Base-by-base conservation (phyloP, 2,329 filamentous ascomycete species). In the Arthrobotrys sphaeroides region DNA sequence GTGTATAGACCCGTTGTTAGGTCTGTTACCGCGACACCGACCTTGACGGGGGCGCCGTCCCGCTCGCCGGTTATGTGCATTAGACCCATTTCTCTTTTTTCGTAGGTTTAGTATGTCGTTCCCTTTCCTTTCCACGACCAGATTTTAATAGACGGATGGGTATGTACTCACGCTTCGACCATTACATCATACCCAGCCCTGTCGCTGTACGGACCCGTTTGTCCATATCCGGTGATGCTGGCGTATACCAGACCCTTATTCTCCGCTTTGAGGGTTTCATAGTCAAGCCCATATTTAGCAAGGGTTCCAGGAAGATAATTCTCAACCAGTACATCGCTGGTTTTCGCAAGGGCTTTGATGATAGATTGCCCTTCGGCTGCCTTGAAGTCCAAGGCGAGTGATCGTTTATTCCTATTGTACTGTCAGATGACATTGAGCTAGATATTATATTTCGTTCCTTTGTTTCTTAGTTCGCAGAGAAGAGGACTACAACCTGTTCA, bases 121-220 rank as follows among this genome's bases (percentile, higher is more conserved):
- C 36, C n/a, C 7, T 3, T 33, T 20, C n/a, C 12, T n/a, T 10
- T 16, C 12, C n/a, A n/a, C n/a, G n/a, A n/a, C n/a, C n/a, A 12
- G 3, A 12, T 20, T 24, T 49, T 20, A n/a, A 12, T 4, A 20
- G 24, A 40, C 2, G 38, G 10, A 22, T 38, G 12, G 10, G 6
- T 28, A 22, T 9, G n/a, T 20, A 66, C 76, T 16, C 51, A 78
- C 73, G 95, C 95, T 84, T 99, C 95, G 9, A 99, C 94, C 94
- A 99, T 99, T 79, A 99, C 95, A 83, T 99, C 95, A 85, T 99
- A 99, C 3, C 95, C 95, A 2, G 95, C 93, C 12, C 95, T 88
- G 77, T 89, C 88, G 4, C 90, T 89, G 83, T 96, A 97, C 0
- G 95, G 95, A 0, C 95, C 95, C 0, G 92, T 97, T 82, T 99